Base-by-base conservation (phyloP, 805 yeast genomes). In the Candida ulmi region DNA sequence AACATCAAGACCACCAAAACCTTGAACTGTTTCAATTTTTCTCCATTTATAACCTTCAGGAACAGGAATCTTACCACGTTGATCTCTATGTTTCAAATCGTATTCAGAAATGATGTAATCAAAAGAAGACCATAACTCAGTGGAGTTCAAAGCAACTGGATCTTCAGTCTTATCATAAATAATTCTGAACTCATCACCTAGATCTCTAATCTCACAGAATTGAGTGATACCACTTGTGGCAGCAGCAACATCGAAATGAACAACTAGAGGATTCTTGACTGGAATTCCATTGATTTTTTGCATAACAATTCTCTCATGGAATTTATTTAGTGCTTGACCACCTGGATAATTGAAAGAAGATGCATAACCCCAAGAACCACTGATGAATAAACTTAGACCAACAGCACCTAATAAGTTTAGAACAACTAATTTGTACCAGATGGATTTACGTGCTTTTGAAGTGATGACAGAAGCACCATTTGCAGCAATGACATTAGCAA, bases 301-400 rank as follows among this genome's bases (percentile, higher is more conserved):
- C 38, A 41, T 35, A 23, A 62, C 37, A 19, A 74, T 50, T 31
- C 65, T 55, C 9, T 65, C 50, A 51, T 87, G 83, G 42, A 84
- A 69, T 17, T 53, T 52, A 13, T 55, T 44, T 26, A 88, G 61
- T 1, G 96, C 95, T 1, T 62, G 69, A 0, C 96, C 97, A 11
- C 97, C 97, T 3, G 96, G 95, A 55, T 91, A 91, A 58, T 91
- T 91, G 58, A 66, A 65, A 36, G 83, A 70, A 1, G 96, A 87
- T 5, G 78, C 68, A 35, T 69, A 71, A 0, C 81, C 74, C 69
- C 79, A 79, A 11, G 69, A 54, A 1, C 72, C 32, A 0, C 90
- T 74, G 3, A 68, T 36, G 0, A 61, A 37, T 6, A 72, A 41
- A 2, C 76, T 64, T 0, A 71, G 19, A 0, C 62, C 41, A 2